phyloP scores from a whole-genome alignment of 306 rosid genomes.

The Castanopsis chinensis region DNA sequence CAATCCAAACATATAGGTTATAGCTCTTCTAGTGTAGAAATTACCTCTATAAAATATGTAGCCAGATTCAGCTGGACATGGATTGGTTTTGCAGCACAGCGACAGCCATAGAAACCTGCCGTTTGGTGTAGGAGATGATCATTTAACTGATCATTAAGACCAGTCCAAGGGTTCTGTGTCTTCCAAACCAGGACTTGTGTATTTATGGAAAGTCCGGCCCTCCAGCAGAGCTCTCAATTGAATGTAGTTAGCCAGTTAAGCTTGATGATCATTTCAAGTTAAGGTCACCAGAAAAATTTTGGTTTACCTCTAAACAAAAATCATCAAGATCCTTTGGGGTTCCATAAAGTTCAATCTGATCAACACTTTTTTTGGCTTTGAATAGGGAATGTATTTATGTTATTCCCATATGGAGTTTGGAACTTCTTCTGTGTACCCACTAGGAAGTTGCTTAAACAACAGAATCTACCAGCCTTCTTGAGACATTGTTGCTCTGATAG shows the following conservation, averaged over 20 bases:
- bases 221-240: constrained; percentile 91
- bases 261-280: constrained; percentile 43
- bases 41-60: constrained; percentile 71
- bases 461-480: constrained; percentile 87
- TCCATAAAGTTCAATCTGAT: constrained; percentile 85
- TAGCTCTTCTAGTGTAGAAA: constrained; percentile 6
- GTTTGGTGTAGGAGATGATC: constrained; percentile 93
- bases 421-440: constrained; percentile 71
- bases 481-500: constrained; percentile 93
- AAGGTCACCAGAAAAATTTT: constrained; percentile 25
- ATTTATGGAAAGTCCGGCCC: constrained; percentile 81
- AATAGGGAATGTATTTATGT: constrained; percentile 90
- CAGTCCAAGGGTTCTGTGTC: constrained; percentile 97
- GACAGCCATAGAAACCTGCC: constrained; percentile 91
- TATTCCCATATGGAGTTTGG: constrained; percentile 94
- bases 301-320: constrained; percentile 76
- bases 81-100: constrained; percentile 78
- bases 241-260: constrained; percentile 87
- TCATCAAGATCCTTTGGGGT: constrained; percentile 76
- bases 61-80: constrained; percentile 85
- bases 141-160: constrained; percentile 91
- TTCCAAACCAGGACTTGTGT: constrained; percentile 96
- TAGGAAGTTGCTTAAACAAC: constrained; percentile 55
- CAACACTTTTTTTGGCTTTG: constrained; percentile 67
- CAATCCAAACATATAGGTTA: not conserved